These are phyloP conservation scores for Paspalum vaginatum DNA, from an alignment of 176 grass and related monocot species.

Conservation along the genomic window DNA sequence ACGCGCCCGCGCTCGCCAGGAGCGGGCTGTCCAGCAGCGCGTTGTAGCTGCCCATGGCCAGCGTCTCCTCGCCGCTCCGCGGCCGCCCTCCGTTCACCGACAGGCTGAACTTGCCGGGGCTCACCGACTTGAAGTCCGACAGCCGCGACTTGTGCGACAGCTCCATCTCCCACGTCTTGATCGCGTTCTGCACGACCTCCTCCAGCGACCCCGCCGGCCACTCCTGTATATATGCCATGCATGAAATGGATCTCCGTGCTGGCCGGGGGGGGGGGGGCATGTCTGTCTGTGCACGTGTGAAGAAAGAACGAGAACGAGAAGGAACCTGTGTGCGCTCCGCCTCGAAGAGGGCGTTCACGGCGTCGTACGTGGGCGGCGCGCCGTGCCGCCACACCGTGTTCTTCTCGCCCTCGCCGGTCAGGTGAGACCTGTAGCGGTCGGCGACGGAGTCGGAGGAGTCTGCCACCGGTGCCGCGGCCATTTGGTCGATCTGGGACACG, in stretches of 20 bases:
- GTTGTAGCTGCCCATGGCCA: constrained; percentile 91
- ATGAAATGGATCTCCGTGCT: neutral
- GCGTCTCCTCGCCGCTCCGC: constrained; percentile 57
- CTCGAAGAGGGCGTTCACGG: constrained; percentile 92
- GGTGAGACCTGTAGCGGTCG: constrained; percentile 73
- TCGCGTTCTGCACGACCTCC: constrained; percentile 86
- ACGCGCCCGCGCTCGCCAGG: constrained; percentile 54
- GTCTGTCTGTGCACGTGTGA: neutral
- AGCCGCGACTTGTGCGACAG: constrained; percentile 79
- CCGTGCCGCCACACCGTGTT: constrained; percentile 81
- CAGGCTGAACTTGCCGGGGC: constrained; percentile 50
- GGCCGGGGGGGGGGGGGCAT: too few relatives aligned
- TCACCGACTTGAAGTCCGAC: constrained; percentile 87
- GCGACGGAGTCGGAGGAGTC: constrained; percentile 29
- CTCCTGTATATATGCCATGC: constrained; percentile 33
- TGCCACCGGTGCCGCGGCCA: constrained; percentile 28
- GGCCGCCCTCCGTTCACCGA: constrained; percentile 62
- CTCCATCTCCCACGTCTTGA: constrained; percentile 99
- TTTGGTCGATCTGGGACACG: constrained; percentile 31
- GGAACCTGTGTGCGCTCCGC: constrained; percentile 63
- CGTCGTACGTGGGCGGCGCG: constrained; percentile 67
- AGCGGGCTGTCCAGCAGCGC: constrained; percentile 69
- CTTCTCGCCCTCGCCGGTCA: constrained; percentile 75
- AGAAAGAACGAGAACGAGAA: neutral
- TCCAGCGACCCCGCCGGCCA: constrained; percentile 85